Evolutionary conservation across 2,329 filamentous ascomycete species (phyloP).

Genomic region (Fusarium nisikadoi): DNA sequence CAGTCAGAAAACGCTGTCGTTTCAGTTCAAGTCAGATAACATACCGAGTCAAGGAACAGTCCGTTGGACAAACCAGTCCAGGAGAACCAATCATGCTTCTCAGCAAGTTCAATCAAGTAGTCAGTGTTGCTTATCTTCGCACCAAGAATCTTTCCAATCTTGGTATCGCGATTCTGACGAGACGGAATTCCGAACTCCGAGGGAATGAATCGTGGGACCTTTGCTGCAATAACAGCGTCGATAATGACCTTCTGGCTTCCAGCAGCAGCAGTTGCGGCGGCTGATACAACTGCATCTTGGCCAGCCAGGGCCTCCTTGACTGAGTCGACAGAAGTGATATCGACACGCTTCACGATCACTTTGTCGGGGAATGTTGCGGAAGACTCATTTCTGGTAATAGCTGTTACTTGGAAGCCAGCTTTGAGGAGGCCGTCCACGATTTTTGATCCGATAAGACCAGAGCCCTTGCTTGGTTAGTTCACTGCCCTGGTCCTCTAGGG

Average conservation of each 20-base stretch:
- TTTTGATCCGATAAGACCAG: constrained; percentile 7
- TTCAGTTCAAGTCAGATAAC: accelerated
- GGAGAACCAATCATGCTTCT: constrained; percentile 8
- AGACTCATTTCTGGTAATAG: constrained; percentile 5
- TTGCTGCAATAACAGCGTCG: not conserved
- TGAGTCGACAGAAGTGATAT: not conserved
- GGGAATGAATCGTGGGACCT: not conserved
- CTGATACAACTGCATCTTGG: not conserved
- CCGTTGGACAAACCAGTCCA: constrained; percentile 6
- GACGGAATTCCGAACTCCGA: constrained; percentile 17
- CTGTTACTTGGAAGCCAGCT: not conserved
- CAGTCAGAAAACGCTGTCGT: accelerated
- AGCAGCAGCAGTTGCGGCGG: not conserved
- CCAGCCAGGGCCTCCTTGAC: not conserved
- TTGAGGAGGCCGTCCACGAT: constrained; percentile 2
- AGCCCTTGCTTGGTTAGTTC: not conserved
- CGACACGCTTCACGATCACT: not conserved
- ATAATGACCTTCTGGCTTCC: not conserved
- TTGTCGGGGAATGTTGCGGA: not conserved
- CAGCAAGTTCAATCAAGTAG: constrained; percentile 9
- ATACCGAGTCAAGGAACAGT: constrained; percentile 9
- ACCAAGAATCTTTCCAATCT: not conserved
- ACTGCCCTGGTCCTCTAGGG: accelerated
- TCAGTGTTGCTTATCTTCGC: constrained; percentile 8
- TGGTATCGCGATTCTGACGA: not conserved